phyloP scores from a whole-genome alignment of 2,329 filamentous ascomycete species.

The Neodidymelliopsis sp. region DNA sequence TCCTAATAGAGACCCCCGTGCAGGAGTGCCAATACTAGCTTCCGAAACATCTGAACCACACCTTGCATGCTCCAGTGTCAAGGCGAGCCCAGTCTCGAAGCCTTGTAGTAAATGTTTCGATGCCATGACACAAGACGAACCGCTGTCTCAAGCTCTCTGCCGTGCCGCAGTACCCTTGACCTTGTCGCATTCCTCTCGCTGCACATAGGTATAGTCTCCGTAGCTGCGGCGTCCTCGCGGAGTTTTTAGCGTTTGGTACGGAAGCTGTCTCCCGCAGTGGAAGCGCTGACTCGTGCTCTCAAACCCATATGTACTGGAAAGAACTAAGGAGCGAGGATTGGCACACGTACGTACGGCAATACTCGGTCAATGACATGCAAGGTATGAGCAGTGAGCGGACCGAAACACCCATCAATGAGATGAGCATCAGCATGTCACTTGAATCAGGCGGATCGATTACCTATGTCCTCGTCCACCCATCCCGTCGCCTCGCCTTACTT shows the following conservation, averaged over 20 bases:
- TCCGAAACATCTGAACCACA: conserved; percentile 11
- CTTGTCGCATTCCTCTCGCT: background rate
- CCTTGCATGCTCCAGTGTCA: conserved; percentile 4
- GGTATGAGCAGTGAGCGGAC: background rate
- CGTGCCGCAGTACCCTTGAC: conserved; percentile 11
- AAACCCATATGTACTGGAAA: no score
- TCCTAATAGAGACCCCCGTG: conserved; percentile 2
- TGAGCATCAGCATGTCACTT: conserved; percentile 3
- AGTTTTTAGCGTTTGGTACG: background rate
- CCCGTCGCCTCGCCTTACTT: conserved; percentile 14
- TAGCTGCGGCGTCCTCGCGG: background rate
- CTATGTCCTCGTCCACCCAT: background rate
- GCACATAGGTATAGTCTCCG: background rate
- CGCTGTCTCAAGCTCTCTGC: conserved; percentile 8
- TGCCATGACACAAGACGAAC: conserved; percentile 4
- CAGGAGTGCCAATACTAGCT: conserved; percentile 2
- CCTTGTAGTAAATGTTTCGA: background rate
- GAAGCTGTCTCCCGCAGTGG: conserved; percentile 8
- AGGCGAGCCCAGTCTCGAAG: background rate
- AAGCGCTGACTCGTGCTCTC: no score
- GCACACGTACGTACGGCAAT: conserved; percentile 4
- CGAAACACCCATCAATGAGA: background rate
- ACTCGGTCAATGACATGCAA: background rate
- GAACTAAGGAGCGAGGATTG: no score
- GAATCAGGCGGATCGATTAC: background rate